phyloP scores from a whole-genome alignment of 805 yeast genomes.

The Metschnikowia orientalis region DNA sequence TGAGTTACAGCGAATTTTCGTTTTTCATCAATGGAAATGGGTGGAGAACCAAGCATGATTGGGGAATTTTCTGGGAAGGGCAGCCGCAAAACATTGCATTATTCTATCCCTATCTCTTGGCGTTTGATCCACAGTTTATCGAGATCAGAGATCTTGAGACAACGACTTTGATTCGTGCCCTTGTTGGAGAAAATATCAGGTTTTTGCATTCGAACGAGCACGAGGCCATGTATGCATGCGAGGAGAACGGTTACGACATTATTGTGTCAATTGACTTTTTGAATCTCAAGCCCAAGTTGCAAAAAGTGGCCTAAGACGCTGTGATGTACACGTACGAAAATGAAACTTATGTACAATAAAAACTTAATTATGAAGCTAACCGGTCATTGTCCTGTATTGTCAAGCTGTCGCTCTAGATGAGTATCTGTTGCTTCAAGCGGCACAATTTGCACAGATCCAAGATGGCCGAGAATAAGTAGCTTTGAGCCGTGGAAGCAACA shows the following conservation, averaged over 20 bases:
- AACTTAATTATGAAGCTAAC: too few species aligned
- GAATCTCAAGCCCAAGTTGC: conserved; percentile 48
- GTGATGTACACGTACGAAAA: too few species aligned
- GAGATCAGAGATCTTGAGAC: conserved; percentile 90
- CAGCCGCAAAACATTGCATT: conserved; percentile 87
- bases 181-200: conserved; percentile 87
- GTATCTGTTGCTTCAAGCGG: too few species aligned
- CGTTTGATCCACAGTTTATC: conserved; percentile 85
- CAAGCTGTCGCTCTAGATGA: too few species aligned
- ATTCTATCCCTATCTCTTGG: conserved; percentile 88
- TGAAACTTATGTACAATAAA: too few species aligned
- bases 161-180: conserved; percentile 80
- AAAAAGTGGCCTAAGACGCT: too few species aligned
- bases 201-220: conserved; percentile 86
- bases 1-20: conserved; percentile 89
- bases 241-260: conserved; percentile 85
- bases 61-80: conserved; percentile 97
- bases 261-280: conserved; percentile 92
- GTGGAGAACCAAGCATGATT: conserved; percentile 91
- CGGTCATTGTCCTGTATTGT: too few species aligned
- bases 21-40: conserved; percentile 93
- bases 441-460: too few species aligned
- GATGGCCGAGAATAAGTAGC: too few species aligned
- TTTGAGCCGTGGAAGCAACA: too few species aligned
- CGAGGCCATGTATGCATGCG: conserved; percentile 90